Evolutionary conservation across 140 eudicot genomes (phyloP).

Genomic region (Ambrosia hybrid): DNA sequence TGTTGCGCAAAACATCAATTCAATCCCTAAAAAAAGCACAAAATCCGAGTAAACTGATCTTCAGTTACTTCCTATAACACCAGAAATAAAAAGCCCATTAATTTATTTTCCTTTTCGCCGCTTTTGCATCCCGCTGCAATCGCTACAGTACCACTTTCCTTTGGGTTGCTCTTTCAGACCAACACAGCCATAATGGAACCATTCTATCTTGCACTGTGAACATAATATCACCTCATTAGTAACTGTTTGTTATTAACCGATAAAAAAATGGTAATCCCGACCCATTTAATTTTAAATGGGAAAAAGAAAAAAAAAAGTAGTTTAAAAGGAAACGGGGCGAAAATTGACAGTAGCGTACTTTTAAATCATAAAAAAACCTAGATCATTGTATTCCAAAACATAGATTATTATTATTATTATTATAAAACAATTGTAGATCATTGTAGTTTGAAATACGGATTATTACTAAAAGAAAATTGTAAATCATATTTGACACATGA

Average conservation of each 20-base stretch:
- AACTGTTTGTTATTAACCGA: background rate
- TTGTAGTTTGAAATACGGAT: background rate
- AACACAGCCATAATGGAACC: conserved; percentile 89
- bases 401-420: background rate
- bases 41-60: conserved; percentile 16
- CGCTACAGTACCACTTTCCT: conserved; percentile 81
- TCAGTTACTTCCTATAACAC: conserved; percentile 28
- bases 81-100: background rate
- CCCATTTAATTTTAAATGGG: background rate
- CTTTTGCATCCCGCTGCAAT: conserved; percentile 59
- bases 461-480: no score
- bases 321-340: background rate
- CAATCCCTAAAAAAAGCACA: background rate
- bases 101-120: conserved; percentile 55
- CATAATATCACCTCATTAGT: conserved; percentile 18
- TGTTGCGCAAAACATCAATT: conserved; percentile 12
- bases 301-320: background rate
- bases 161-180: conserved; percentile 78
- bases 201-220: conserved; percentile 81
- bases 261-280: background rate
- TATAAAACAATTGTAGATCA: background rate
- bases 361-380: background rate
- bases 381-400: background rate
- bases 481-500: background rate
- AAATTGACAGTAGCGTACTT: background rate